Evolutionary conservation across 495 filamentous ascomycete species (phyloP), one percentile per base, ranked within the genome.

Genomic region (Lineolata rhizophorae): DNA sequence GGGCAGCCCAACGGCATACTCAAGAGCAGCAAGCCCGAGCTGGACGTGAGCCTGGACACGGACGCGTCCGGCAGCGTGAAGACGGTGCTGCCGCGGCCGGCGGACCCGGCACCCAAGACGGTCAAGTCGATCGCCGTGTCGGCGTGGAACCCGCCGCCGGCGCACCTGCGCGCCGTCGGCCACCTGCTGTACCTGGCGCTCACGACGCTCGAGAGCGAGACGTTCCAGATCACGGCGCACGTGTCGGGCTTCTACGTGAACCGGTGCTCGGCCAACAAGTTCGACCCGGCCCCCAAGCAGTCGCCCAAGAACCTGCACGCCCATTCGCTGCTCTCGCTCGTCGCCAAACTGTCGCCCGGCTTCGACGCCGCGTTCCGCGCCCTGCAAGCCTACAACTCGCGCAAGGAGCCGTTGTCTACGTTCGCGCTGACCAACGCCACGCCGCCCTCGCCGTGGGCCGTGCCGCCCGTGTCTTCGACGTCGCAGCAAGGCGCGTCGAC

Each of bases 211-310:
- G 90, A 99, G 54, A 80, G 80, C 35, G 84, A 95, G 51, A 76
- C 83, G 47, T 69, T 76, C 53, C 81, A 94, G 49, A 77, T 99
- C 40, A 95, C 90, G 5, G 70, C 81, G 4, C 78, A 92, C 45
- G 74, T 90, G 29, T 78, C 81, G 6, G 90, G 90, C 3, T 99
- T 99, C 59, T 95, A 72, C 53, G 79, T 94, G 39, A 95, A 92
- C 65, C 87, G 78, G 49, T 90, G 72, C 21, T 76, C 76, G 28
- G 87, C 78, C 51, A 64, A 54, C 60, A 85, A 79, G 57, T 99
- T 99, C 45, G 85, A 95, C 52, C 90, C 90, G 8, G 68, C 67
- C 37, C 82, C 80, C 18, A 65, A 70, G 40, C 57, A 57, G 32
- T 57, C 66, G 24, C 71, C 72, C 27, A 90, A 87, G 51, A 61